Percentiles rank a stretch among this genome's conserved stretches.
Conservation (phyloP, 345 rosid genomes). For the Lepidium africanum region DNA sequence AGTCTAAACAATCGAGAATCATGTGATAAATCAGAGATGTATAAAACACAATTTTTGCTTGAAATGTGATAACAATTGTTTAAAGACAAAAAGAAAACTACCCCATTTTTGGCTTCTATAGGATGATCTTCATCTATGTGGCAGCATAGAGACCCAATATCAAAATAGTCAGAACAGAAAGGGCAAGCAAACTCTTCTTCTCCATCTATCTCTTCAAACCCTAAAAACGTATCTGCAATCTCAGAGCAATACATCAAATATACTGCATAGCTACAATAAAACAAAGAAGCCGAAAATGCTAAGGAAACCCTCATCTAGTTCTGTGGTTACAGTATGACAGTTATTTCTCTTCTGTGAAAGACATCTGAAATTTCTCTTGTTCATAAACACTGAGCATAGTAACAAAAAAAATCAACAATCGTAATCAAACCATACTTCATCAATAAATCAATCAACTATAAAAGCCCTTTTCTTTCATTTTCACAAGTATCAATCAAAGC, state of each 20-base stretch:
- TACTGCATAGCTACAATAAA: neutral
- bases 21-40: neutral
- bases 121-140: conserved; percentile 94
- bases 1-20: neutral
- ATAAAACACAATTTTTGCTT: neutral
- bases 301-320: too few species aligned
- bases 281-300: too few species aligned
- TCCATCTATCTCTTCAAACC: conserved; percentile 78
- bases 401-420: neutral
- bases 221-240: conserved; percentile 69
- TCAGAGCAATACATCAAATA: neutral
- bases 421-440: neutral
- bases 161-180: conserved; percentile 81
- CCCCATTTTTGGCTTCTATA: conserved; percentile 83
- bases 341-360: neutral
- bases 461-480: neutral
- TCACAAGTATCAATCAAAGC: neutral
- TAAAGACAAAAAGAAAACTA: conserved; percentile 7
- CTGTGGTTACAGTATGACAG: neutral
- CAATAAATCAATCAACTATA: neutral
- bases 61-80: neutral
- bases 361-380: neutral
- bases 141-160: conserved; percentile 82
- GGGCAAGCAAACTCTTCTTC: conserved; percentile 97
- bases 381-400: neutral